Conservation (phyloP, 495 filamentous ascomycete genomes). For the Friedmanniomyces simplex region DNA sequence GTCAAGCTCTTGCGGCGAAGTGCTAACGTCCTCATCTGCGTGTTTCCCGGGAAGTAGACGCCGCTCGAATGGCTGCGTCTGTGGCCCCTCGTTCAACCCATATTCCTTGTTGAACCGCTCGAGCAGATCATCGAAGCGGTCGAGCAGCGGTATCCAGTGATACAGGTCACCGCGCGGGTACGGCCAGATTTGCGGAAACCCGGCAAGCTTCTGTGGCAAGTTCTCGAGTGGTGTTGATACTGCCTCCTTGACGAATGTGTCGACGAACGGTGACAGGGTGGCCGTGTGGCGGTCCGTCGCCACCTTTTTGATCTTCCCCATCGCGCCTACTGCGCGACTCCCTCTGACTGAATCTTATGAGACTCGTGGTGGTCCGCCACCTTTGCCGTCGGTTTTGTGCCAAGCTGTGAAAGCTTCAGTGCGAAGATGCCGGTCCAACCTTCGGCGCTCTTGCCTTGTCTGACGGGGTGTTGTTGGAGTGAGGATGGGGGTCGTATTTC, state of each 20-base stretch:
- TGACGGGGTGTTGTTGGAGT: not conserved
- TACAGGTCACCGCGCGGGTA: conserved; percentile 96
- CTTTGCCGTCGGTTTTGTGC: not conserved
- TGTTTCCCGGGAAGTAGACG: conserved; percentile 50
- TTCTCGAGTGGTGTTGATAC: conserved; percentile 60
- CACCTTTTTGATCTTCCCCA: conserved; percentile 96
- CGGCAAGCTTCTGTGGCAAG: conserved; percentile 62
- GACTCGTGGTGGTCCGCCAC: not conserved
- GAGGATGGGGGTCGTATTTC: not conserved
- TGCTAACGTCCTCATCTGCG: conserved; percentile 23
- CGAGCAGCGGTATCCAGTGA: conserved; percentile 92
- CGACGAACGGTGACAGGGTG: conserved; percentile 79
- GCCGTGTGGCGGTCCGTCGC: conserved; percentile 88
- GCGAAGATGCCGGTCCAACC: not conserved
- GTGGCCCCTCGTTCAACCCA: conserved; percentile 67
- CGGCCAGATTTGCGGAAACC: conserved; percentile 81
- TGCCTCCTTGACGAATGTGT: conserved; percentile 61
- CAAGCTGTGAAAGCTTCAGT: not conserved
- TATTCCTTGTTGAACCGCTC: conserved; percentile 75
- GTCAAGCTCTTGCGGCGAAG: too few species aligned
- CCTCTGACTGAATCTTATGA: not conserved
- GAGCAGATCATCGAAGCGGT: conserved; percentile 85
- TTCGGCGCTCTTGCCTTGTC: not conserved
- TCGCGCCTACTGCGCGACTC: conserved; percentile 29
- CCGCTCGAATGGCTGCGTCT: conserved; percentile 60